These are phyloP conservation scores for Albizia julibrissin DNA, from an alignment of 306 rosid species.

Conservation along the genomic window DNA sequence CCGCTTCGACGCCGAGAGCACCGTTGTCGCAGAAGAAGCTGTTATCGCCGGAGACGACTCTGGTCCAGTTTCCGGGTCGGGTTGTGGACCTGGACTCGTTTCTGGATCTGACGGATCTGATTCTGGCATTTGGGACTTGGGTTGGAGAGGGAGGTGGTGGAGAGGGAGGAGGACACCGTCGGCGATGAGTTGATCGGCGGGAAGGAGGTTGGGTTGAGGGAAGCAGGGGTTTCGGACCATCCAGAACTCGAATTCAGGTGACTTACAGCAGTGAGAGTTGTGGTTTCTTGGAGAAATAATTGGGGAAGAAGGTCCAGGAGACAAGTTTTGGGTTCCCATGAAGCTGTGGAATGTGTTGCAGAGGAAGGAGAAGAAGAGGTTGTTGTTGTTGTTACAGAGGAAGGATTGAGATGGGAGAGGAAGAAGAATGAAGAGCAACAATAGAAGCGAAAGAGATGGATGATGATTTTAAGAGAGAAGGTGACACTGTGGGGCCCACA, in stretches of 20 bases:
- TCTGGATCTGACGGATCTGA: neutral
- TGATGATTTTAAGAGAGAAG: neutral
- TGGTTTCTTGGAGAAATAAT: constrained; percentile 20
- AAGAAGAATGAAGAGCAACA: neutral
- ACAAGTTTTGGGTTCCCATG: constrained; percentile 47
- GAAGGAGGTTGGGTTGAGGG: constrained; percentile 61
- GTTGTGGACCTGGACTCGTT: neutral
- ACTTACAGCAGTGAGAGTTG: constrained; percentile 34
- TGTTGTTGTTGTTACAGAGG: neutral
- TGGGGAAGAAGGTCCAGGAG: constrained; percentile 30
- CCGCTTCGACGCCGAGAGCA: constrained; percentile 59
- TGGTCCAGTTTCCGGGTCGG: constrained; percentile 40
- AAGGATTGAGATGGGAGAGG: neutral
- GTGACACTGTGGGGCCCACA: constrained; percentile 17
- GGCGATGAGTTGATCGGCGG: constrained; percentile 82
- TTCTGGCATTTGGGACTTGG: neutral
- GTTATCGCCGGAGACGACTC: constrained; percentile 26
- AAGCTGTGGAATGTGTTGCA: neutral
- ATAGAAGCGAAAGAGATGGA: constrained; percentile 1
- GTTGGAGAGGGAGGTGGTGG: constrained; percentile 36
- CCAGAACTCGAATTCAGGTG: constrained; percentile 99
- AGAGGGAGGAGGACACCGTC: constrained; percentile 85
- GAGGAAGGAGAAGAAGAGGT: neutral
- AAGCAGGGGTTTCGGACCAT: constrained; percentile 75
- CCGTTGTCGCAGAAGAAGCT: constrained; percentile 3